Conservation (phyloP, 495 filamentous ascomycete genomes). For the Hyaloscypha bicolor region DNA sequence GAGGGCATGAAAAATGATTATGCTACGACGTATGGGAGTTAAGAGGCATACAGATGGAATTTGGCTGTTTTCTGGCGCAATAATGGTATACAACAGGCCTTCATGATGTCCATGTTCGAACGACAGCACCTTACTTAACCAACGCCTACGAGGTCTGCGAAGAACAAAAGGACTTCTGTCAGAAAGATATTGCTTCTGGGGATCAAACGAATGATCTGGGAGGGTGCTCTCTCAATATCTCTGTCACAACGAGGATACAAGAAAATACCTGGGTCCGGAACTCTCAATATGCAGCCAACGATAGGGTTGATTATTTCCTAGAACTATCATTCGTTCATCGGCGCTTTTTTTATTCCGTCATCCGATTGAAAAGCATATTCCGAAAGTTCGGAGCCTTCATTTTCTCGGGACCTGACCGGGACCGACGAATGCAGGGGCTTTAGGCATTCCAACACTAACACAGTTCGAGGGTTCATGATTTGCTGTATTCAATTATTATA, state of each 20-base stretch:
- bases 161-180: background rate
- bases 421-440: background rate
- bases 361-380: background rate
- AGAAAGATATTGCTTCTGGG: background rate
- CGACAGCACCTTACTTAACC: background rate
- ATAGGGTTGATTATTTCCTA: background rate
- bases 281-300: background rate
- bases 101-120: background rate
- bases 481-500: background rate
- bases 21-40: conserved; percentile 1
- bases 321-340: background rate
- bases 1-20: background rate
- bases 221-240: background rate
- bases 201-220: background rate
- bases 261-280: background rate
- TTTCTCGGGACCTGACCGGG: background rate
- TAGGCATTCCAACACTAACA: background rate
- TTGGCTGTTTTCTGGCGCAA: conserved; percentile 10
- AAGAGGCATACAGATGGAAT: conserved; percentile 21
- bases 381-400: background rate
- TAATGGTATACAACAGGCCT: background rate
- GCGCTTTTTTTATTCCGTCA: background rate
- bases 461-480: background rate
- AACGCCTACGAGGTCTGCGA: background rate
- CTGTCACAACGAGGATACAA: background rate